phyloP scores from a whole-genome alignment of 2,329 filamentous ascomycete species.

The Neospermospora avenae region DNA sequence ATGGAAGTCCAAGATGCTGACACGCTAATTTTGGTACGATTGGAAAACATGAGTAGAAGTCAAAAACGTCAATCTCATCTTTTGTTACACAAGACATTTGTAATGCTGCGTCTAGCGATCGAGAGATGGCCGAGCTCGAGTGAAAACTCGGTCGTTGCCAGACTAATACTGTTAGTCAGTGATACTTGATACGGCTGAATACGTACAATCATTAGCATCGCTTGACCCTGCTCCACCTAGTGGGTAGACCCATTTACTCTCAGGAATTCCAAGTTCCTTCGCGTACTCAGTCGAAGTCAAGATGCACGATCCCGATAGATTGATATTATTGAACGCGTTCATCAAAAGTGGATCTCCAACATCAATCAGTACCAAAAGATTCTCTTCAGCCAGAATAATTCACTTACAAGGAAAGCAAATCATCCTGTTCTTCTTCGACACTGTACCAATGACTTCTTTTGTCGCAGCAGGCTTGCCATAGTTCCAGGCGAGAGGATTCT shows the following conservation, averaged over 20 bases:
- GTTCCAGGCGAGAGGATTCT: conserved; percentile 48
- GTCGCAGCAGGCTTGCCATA: conserved; percentile 44
- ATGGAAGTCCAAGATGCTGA: conserved; percentile 53
- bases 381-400: background rate
- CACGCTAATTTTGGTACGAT: conserved; percentile 67
- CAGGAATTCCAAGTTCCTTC: conserved; percentile 49
- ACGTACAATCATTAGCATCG: conserved; percentile 53
- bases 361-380: conserved; percentile 17
- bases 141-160: conserved; percentile 60
- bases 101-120: conserved; percentile 53
- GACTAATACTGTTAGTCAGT: conserved; percentile 40
- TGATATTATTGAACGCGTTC: conserved; percentile 70
- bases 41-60: conserved; percentile 68
- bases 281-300: conserved; percentile 57
- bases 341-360: conserved; percentile 60
- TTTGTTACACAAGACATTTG: conserved; percentile 44
- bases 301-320: conserved; percentile 58
- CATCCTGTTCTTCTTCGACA: conserved; percentile 59
- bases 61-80: conserved; percentile 55
- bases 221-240: conserved; percentile 60
- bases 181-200: background rate
- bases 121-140: conserved; percentile 54
- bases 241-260: conserved; percentile 60
- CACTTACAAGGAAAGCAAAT: conserved; percentile 63
- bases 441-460: conserved; percentile 49